Conservation (phyloP, 345 rosid genomes). For the Pistacia integerrima region DNA sequence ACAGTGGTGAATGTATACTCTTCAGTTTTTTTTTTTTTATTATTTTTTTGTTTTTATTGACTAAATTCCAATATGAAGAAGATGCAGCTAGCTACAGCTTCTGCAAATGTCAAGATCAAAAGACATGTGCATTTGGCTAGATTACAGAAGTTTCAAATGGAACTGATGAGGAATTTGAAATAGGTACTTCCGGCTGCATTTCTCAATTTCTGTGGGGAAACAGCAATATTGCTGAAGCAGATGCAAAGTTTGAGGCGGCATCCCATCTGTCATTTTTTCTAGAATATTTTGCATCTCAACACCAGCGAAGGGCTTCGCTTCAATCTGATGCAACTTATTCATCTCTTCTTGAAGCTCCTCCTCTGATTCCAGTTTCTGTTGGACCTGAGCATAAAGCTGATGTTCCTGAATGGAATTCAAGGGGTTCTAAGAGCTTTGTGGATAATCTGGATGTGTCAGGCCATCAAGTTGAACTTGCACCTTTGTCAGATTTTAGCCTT, state of each 20-base stretch:
- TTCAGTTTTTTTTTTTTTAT: slow-evolving; percentile 1
- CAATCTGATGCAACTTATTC: slow-evolving; percentile 40
- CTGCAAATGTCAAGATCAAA: slow-evolving; percentile 25
- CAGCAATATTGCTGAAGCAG: slow-evolving; percentile 35
- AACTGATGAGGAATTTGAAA: slow-evolving; percentile 23
- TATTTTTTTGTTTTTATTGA: slow-evolving; percentile 15
- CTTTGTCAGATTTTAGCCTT: slow-evolving; percentile 3
- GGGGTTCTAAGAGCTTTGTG: slow-evolving; percentile 9
- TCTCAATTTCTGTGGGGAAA: slow-evolving; percentile 35
- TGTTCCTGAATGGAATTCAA: slow-evolving; percentile 47
- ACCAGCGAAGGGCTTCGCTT: slow-evolving; percentile 27
- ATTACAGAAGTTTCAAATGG: slow-evolving; percentile 15
- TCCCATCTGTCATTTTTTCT: slow-evolving; percentile 40
- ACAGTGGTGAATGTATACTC: neutral
- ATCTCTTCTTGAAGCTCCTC: slow-evolving; percentile 31
- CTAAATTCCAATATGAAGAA: slow-evolving; percentile 23
- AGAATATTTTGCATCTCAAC: slow-evolving; percentile 39
- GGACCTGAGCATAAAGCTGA: slow-evolving; percentile 65
- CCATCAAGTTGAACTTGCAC: slow-evolving; percentile 15
- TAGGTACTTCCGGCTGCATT: slow-evolving; percentile 22
- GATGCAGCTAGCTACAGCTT: slow-evolving; percentile 28
- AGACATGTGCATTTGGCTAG: slow-evolving; percentile 17
- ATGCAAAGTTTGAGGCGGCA: slow-evolving; percentile 20
- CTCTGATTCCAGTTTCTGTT: slow-evolving; percentile 45
- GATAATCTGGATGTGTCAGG: slow-evolving; percentile 12